Conservation (phyloP, 352 stramenopile genomes). For the Phytophthora hibernalis region DNA sequence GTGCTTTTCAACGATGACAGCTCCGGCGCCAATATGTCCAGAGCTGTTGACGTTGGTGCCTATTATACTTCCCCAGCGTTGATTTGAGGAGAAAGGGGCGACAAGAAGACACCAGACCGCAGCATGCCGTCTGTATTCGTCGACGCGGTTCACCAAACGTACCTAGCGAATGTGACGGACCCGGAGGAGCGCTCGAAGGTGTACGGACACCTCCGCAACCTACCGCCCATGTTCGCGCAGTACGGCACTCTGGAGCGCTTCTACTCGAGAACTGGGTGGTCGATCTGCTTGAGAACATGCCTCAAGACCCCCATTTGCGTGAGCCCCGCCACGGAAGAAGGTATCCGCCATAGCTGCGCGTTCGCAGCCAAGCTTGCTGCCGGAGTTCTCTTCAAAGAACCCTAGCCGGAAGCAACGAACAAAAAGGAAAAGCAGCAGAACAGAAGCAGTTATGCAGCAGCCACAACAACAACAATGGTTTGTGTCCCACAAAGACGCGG, state of each 20-base stretch:
- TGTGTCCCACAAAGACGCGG: constrained; percentile 46
- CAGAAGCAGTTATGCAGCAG: too few species aligned
- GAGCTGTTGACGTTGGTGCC: constrained; percentile 26
- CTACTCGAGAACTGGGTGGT: constrained; percentile 36
- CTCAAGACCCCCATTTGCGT: neutral
- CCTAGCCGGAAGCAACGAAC: neutral
- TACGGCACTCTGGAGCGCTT: constrained; percentile 36
- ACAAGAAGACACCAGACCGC: constrained; percentile 33
- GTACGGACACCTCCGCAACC: constrained; percentile 21
- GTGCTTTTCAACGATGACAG: constrained; percentile 32
- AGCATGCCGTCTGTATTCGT: constrained; percentile 34
- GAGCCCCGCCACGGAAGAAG: constrained; percentile 4
- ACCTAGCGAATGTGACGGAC: constrained; percentile 28
- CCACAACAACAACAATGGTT: constrained; percentile 4
- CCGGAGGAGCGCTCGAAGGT: constrained; percentile 22
- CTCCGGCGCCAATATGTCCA: constrained; percentile 28
- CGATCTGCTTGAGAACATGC: constrained; percentile 7
- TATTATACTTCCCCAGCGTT: constrained; percentile 24
- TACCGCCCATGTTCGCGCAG: constrained; percentile 36
- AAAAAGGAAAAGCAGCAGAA: neutral
- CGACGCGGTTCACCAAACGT: constrained; percentile 30
- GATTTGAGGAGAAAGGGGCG: constrained; percentile 31
- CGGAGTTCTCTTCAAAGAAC: neutral
- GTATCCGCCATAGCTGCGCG: neutral
- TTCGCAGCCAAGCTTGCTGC: neutral